Base-by-base conservation (phyloP, 139 green algal species). In the Eudorina sp. region DNA sequence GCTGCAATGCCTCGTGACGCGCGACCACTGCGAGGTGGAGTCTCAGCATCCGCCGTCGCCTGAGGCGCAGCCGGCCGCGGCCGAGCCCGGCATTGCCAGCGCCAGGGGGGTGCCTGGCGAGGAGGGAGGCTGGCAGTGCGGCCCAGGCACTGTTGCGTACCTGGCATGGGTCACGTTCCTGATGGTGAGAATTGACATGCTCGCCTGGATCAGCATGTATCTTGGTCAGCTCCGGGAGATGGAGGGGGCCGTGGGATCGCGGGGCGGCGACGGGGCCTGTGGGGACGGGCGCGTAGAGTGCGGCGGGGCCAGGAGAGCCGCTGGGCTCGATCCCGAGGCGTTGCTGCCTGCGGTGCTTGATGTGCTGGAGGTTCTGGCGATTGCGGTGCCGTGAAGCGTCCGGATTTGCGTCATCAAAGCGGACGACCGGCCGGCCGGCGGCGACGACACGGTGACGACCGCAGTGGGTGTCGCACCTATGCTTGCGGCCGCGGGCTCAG, bases 361-460 rank as follows among this genome's bases (percentile, higher is more conserved):
- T 46, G 46, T 81, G 23, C 73, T 81, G 73, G 73, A 81, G 73
- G 73, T 62, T 8, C 73, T 81, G 73, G 45, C 38, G 21, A 9
- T 62, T 0, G 70, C 70, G 27, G 23, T 55, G 70, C 41, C 40
- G 1, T 9, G 70, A 6, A 76, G 34, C 36, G 38, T 46, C 34
- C 34, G 31, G 38, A 48, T 23, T 18, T 51, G n/a, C 68, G 13
- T 48, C 31, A 46, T n/a, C n/a, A n/a, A n/a, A n/a, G n/a, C n/a
- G n/a, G n/a, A n/a, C n/a, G n/a, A n/a, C n/a, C n/a, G n/a, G n/a
- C n/a, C n/a, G n/a, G n/a, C n/a, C n/a, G n/a, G n/a, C n/a, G n/a
- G n/a, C n/a, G n/a, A n/a, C n/a, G n/a, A n/a, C n/a, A n/a, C n/a
- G n/a, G n/a, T n/a, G n/a, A n/a, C n/a, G n/a, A n/a, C n/a, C n/a